These are phyloP conservation scores for Neofusicoccum sp. DNA, from an alignment of 2,329 filamentous ascomycete species.

Conservation along the genomic window DNA sequence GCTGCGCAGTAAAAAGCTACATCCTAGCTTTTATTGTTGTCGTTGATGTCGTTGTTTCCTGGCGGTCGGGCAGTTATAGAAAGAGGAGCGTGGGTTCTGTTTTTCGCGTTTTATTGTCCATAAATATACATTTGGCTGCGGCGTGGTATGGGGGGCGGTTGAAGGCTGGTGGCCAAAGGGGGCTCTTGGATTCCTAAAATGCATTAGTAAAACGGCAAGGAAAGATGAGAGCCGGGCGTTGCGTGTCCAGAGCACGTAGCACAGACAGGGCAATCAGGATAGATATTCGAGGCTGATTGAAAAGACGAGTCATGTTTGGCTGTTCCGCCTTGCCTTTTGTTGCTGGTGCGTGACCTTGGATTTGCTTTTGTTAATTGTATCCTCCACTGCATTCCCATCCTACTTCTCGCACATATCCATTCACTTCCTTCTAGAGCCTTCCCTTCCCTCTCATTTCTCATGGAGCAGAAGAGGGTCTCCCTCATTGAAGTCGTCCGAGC, in stretches of 20 bases:
- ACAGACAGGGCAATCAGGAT: neutral
- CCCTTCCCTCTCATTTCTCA: too few relatives aligned
- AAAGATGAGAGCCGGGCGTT: neutral
- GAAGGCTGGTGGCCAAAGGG: neutral
- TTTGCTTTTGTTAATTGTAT: too few relatives aligned
- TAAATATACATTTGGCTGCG: conserved; percentile 14
- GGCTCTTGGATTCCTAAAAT: conserved; percentile 16
- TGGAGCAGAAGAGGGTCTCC: too few relatives aligned
- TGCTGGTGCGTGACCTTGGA: too few relatives aligned
- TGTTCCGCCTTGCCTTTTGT: too few relatives aligned
- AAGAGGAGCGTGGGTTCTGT: conserved; percentile 10
- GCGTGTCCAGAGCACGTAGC: neutral
- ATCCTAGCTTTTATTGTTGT: neutral
- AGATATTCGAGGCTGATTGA: neutral
- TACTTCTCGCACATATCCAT: too few relatives aligned
- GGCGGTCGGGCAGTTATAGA: conserved; percentile 11
- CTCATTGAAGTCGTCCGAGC: too few relatives aligned
- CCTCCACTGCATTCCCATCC: too few relatives aligned
- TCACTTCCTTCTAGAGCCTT: too few relatives aligned
- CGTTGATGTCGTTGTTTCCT: neutral
- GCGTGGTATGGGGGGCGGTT: conserved; percentile 9
- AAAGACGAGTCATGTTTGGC: too few relatives aligned
- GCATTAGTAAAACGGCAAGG: conserved; percentile 12
- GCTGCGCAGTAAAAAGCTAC: conserved; percentile 13
- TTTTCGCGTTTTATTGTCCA: neutral